Evolutionary conservation across 345 rosid genomes (phyloP), one percentile per base, ranked within the genome.

Genomic region (Raphanus raphanistrum): DNA sequence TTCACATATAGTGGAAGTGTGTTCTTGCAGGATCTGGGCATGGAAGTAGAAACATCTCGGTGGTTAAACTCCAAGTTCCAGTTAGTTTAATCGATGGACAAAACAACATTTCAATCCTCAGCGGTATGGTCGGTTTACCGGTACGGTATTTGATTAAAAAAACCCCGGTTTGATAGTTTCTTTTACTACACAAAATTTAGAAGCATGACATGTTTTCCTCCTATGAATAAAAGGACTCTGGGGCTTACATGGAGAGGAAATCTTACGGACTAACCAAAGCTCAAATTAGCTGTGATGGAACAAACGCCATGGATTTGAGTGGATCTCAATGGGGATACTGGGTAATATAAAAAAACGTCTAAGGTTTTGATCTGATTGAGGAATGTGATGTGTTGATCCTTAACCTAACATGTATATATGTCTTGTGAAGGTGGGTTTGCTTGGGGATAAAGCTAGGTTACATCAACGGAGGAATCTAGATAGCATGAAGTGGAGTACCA

Each of bases 121-220:
- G 97, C 13, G 94, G 81, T n/a, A 84, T 90, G 93, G 97, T 89
- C 78, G 98, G 98, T 73, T 66, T 94, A 78, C 98, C 92, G 85
- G 98, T 92, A 87, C 71, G 71, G 1, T 48, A 15, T 52, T 60
- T 48, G 1, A 33, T 32, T 48, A 68, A 73, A 63, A 69, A 29
- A 62, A 16, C 41, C 41, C 60, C 27, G 32, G 66, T 63, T 29
- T 55, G 17, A 6, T 55, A 0, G 29, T 61, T 69, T 13, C 48
- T 63, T 61, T 35, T 35, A 35, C 10, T n/a, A 60, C 12, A 27
- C 41, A 16, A 63, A 68, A 5, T 6, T 15, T 32, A 58, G 17
- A 58, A 43, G 9, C 10, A 4, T 73, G 8, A 62, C 52, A 67
- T 15, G 9, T 48, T 48, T 29, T 43, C 35, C 12, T n/a, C 13